Base-by-base conservation (phyloP, 768 basidiomycete genomes). In the Phylloporus arenicola region DNA sequence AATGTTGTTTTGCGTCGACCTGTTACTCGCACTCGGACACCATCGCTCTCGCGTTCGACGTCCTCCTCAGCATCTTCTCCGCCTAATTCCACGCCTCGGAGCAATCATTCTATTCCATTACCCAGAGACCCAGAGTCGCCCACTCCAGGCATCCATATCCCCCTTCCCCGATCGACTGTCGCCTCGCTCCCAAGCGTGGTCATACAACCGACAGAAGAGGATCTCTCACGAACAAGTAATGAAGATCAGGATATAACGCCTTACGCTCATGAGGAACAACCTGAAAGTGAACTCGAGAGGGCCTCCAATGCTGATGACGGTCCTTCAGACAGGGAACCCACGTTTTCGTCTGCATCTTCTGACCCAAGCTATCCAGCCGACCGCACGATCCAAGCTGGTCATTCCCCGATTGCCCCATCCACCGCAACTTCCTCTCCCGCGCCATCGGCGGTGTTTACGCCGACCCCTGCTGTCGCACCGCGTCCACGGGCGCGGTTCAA, bases 281-380 rank as follows among this genome's bases (percentile, higher is more conserved):
- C 43, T 3, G 56, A 66, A 45, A 65, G 58, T 33, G 64, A 59
- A 27, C 45, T 38, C 16, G 66, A 68, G 40, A 60, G 12, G 14
- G 43, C 34, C 30, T 50, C 50, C 37, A 61, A 59, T 44, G 51
- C 54, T 8, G 64, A 69, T 22, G 63, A 63, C 38, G 57, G 41
- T 57, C 67, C 51, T 8, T 55, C 51, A 29, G 65, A 65, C 20
- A 68, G 61, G 31, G 83, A 86, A 44, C 83, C 84, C 5, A 88
- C 86, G 0, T 88, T 88, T 59, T 86, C 86, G 0, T 86, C 86
- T 10, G 83, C 85, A 30, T 82, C 77, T 13, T 78, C 62, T 17
- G 68, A 71, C 4, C 63, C 62, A 11, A 65, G 56, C 25, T 58
- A 60, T 52, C 70, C 71, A 34, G 55, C 45, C 57, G 64, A 54